Evolutionary conservation across 2,329 filamentous ascomycete species (phyloP).

Genomic region (Epichloe sibirici): DNA sequence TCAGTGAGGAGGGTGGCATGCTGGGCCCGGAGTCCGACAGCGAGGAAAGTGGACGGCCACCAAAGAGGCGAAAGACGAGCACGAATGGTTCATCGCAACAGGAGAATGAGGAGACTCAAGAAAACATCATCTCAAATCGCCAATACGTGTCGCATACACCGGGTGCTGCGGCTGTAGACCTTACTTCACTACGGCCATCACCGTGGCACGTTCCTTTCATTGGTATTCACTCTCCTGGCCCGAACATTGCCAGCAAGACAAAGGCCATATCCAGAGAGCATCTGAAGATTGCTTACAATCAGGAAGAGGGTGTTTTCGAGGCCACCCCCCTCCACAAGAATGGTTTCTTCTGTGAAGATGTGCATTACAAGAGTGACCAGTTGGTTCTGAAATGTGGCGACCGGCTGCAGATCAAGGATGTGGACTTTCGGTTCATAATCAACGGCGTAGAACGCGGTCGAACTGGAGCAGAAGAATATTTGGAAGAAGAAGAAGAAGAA

Average conservation of each 20-base stretch:
- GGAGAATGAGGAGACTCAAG: conserved; percentile 30
- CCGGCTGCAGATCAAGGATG: conserved; percentile 58
- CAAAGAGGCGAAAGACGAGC: conserved; percentile 35
- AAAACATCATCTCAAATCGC: conserved; percentile 41
- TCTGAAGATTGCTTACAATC: conserved; percentile 59
- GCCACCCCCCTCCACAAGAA: conserved; percentile 50
- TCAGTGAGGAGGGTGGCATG: conserved; percentile 59
- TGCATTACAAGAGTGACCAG: conserved; percentile 40
- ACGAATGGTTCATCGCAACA: conserved; percentile 30
- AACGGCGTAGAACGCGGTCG: conserved; percentile 48
- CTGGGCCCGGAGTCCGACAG: conserved; percentile 49
- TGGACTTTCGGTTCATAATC: conserved; percentile 56
- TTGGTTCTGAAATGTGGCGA: conserved; percentile 52
- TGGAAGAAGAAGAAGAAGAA: conserved; percentile 35
- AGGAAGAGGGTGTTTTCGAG: conserved; percentile 50
- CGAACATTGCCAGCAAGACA: conserved; percentile 48
- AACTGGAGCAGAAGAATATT: conserved; percentile 44
- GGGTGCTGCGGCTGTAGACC: conserved; percentile 46
- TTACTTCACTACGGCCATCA: conserved; percentile 46
- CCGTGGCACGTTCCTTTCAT: conserved; percentile 53
- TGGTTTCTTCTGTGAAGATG: conserved; percentile 56
- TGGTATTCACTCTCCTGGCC: conserved; percentile 58
- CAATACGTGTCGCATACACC: conserved; percentile 50
- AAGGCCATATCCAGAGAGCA: conserved; percentile 66
- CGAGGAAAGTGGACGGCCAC: conserved; percentile 34